Base-by-base conservation (phyloP, 2,329 filamentous ascomycete genomes). In the Exophiala phaeomuriformis region DNA sequence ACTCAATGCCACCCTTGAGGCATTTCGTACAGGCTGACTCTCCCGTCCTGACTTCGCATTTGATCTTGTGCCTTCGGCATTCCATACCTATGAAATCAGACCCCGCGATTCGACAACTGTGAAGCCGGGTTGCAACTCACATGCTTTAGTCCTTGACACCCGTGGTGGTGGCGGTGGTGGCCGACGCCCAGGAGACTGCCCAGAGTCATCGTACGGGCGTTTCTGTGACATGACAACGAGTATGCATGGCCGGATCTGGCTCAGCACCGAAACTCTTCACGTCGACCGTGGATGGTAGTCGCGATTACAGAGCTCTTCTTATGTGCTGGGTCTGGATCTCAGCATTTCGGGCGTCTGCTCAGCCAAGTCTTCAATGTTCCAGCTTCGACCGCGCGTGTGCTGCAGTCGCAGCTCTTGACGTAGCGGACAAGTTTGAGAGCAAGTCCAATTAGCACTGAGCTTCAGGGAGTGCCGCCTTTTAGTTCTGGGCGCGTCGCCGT, bases 1-100 rank as follows among this genome's bases (percentile, higher is more conserved):
- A 80, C 55, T 75, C 72, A 39, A 79, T 68, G 6, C 75, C 73
- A 28, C 75, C 73, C 39, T 75, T 73, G 32, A 69, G 63, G 59
- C 77, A 80, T 60, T 78, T 72, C 5, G 70, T 70, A 63, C 77
- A 80, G 52, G 69, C 71, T 4, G 67, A 59, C 56, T 76, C 70
- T 5, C 74, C 74, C 5, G 69, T 60, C 52, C 73, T 71, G 54
- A 77, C 70, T 51, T 76, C 73, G 61, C 77, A 80, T 59, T 76
- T 76, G 58, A 80, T 78, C 63, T 80, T 80, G 60, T 77, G 75
- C 27, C 71, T 71, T 58, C 78, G 76, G 56, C 76, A 79, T 63
- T 77, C 75, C 10, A 72, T 69, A 50, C 71, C 71, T 73, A 47
- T 36, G 19, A 12, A 19, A 4, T 28, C 19, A 41, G 39, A 41